phyloP scores from a whole-genome alignment of 2,329 filamentous ascomycete species.

The Arthrobotrys pseudoclavata region DNA sequence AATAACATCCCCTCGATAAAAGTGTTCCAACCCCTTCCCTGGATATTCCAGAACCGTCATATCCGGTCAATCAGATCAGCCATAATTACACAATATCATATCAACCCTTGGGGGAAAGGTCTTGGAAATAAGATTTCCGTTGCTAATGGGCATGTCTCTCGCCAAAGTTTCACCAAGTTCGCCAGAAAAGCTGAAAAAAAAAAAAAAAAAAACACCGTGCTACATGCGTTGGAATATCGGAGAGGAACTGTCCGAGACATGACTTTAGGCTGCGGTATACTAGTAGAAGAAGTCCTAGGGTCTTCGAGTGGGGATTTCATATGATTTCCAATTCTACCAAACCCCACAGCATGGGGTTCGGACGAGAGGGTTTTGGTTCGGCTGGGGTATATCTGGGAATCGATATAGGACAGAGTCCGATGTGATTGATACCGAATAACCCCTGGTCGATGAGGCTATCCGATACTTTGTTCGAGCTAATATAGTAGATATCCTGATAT shows the following conservation, averaged over 20 bases:
- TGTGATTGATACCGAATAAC: background rate
- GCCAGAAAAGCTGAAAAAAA: slow-evolving; percentile 3
- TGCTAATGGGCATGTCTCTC: slow-evolving; percentile 14
- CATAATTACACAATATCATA: background rate
- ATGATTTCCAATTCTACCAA: background rate
- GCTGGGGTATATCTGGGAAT: background rate
- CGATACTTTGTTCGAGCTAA: no score
- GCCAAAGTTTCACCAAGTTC: slow-evolving; percentile 27
- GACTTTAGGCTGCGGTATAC: background rate
- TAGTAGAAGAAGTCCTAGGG: background rate
- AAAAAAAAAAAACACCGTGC: background rate
- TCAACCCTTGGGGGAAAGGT: background rate
- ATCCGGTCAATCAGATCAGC: background rate
- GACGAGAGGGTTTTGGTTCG: background rate
- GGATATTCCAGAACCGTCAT: background rate
- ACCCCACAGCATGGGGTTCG: background rate
- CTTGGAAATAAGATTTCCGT: slow-evolving; percentile 22
- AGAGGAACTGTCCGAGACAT: slow-evolving; percentile 16
- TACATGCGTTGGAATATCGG: background rate
- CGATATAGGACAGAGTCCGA: background rate
- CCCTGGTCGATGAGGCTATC: background rate
- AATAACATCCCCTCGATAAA: no score
- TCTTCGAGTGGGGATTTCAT: background rate
- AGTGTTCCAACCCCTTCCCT: background rate
- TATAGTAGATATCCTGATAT: background rate